Conservation (phyloP, 306 rosid species). For the Cucumis cinereus region DNA sequence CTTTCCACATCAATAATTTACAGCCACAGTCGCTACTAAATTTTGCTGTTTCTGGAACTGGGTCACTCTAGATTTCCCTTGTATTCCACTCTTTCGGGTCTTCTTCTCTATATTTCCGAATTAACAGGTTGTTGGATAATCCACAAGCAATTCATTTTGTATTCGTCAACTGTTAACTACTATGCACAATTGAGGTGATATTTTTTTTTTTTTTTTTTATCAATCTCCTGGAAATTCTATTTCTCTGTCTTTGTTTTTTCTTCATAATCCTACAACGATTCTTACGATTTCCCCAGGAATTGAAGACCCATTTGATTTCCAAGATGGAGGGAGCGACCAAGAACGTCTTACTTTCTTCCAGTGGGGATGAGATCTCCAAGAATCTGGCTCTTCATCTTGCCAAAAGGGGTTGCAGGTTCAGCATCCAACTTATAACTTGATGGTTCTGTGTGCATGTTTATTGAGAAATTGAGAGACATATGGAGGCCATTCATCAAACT, state of each 20-base stretch:
- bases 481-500: neutral
- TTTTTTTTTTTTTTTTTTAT: neutral
- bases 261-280: neutral
- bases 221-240: neutral
- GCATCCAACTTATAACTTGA: neutral
- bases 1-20: too few species aligned
- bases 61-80: too few species aligned
- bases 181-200: neutral
- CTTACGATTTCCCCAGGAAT: neutral
- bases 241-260: neutral
- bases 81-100: neutral
- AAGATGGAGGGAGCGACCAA: slow-evolving; percentile 21
- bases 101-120: neutral
- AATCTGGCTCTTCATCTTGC: slow-evolving; percentile 60
- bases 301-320: neutral
- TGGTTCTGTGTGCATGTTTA: neutral
- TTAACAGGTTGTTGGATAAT: neutral
- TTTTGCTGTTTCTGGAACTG: too few species aligned
- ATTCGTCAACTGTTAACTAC: neutral
- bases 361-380: slow-evolving; percentile 52
- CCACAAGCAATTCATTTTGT: neutral
- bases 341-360: slow-evolving; percentile 55
- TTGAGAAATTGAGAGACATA: neutral
- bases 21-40: too few species aligned
- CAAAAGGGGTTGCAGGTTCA: slow-evolving; percentile 76